phyloP scores from a whole-genome alignment of 1,284 basidiomycete genomes.

The Xerocomus amazonicus region DNA sequence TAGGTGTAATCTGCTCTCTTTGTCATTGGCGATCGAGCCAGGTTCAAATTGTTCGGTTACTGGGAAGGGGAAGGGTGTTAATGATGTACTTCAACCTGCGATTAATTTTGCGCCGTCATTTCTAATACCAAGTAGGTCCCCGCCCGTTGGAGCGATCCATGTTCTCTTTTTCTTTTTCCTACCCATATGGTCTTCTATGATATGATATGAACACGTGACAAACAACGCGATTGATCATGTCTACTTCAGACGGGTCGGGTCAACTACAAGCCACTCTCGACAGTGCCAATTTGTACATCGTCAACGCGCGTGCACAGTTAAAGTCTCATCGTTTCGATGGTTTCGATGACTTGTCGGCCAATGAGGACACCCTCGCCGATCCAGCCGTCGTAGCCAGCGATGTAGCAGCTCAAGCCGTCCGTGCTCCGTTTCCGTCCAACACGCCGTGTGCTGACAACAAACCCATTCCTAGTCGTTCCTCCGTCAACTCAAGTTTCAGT shows the following conservation, averaged over 20 bases:
- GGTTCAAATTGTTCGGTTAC: too few species aligned
- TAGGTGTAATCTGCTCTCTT: too few species aligned
- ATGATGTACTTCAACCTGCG: too few species aligned
- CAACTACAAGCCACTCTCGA: slow-evolving; percentile 29
- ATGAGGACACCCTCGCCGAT: slow-evolving; percentile 30
- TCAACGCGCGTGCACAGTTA: slow-evolving; percentile 20
- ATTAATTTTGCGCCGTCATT: too few species aligned
- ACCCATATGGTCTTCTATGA: too few species aligned
- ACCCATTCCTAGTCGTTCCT: slow-evolving; percentile 56
- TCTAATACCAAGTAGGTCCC: too few species aligned
- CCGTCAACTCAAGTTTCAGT: slow-evolving; percentile 82
- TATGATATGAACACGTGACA: not conserved
- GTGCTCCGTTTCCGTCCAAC: slow-evolving; percentile 2
- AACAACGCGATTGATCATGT: slow-evolving; percentile 12
- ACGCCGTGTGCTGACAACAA: not conserved
- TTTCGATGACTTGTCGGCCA: slow-evolving; percentile 23
- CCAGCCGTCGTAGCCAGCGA: slow-evolving; percentile 32
- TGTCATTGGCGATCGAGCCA: too few species aligned
- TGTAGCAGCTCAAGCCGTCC: slow-evolving; percentile 27
- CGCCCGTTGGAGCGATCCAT: too few species aligned
- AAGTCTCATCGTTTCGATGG: slow-evolving; percentile 30
- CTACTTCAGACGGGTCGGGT: slow-evolving; percentile 22
- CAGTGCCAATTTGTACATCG: slow-evolving; percentile 23
- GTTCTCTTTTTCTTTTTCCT: too few species aligned
- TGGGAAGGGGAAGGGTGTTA: too few species aligned